Evolutionary conservation across 148 eudicot species (phyloP), one percentile per base, ranked within the genome.

Genomic region (Diospyros lotus): DNA sequence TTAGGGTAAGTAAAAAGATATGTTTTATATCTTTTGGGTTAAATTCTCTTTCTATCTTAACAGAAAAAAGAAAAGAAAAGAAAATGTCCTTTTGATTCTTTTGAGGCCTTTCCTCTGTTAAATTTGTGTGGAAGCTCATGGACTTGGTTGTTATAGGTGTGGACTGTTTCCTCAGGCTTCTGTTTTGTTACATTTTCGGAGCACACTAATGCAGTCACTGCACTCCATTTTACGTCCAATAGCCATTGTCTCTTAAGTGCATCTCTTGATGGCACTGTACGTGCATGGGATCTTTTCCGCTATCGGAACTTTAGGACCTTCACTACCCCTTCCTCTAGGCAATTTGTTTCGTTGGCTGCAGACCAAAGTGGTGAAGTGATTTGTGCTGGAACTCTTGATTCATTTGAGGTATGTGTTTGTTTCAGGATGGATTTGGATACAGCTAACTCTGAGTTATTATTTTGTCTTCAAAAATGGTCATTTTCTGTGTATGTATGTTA

Each of bases 351-450:
- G 66, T 81, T 95, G 78, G 86, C 97, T 43, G 75, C 99, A 38
- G 99, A 95, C 88, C 96, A 85, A 56, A 92, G 97, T 87, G 99
- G 99, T 74, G 97, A 95, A 92, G 91, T 95, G 68, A 91, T 95
- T 76, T 92, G 97, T 81, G 97, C 99, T 65, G 99, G 99, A 86
- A 95, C 99, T 65, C 88, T 92, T 77, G 99, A 95, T 87, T 92
- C 99, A 68, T 95, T 92, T 74, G 99, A 95, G 99, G 99, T 95
- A 73, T 53, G 9, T 59, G n/a, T 51, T 10, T 69, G 44, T 53
- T 58, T 67, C 72, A 40, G 11, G 39, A 55, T 63, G 5, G 52
- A 46, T 53, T 68, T 80, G 58, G 13, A 17, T 15, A 50, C 73
- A 74, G 18, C 46, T 28, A 28, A 28, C 28, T 68, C 66, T 52